A percentile compares a stretch with the other conserved stretches of the same genome.
phyloP scores from a whole-genome alignment of 2,329 filamentous ascomycete species.

The Colletotrichum coccodes region DNA sequence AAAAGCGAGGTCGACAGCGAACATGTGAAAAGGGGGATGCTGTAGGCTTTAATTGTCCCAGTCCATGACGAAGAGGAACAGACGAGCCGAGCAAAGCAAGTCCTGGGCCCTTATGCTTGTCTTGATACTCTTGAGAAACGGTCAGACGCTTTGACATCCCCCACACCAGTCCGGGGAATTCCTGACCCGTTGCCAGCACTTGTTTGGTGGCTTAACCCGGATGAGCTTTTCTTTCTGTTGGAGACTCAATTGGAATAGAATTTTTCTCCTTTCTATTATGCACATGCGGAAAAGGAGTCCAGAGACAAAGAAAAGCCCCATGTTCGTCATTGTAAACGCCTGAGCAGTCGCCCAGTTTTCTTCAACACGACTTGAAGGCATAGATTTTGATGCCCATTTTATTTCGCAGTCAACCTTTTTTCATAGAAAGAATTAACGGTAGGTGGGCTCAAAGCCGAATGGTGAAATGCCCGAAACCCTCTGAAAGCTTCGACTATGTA shows the following conservation, averaged over 20 bases:
- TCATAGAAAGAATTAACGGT: neutral
- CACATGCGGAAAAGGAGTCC: neutral
- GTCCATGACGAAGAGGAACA: too few relatives aligned
- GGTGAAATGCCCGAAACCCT: neutral
- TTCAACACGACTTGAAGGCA: too few relatives aligned
- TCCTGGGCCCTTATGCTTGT: neutral
- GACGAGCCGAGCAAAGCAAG: neutral
- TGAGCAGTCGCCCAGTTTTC: too few relatives aligned
- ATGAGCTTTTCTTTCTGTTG: too few relatives aligned
- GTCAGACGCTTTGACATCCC: neutral
- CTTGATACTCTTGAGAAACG: neutral
- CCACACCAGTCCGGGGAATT: neutral
- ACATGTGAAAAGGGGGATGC: neutral
- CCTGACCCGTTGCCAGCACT: neutral
- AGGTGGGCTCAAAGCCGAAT: too few relatives aligned
- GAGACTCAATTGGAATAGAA: too few relatives aligned
- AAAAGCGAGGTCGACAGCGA: neutral
- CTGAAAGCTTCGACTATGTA: neutral
- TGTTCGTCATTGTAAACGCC: too few relatives aligned
- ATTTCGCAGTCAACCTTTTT: neutral
- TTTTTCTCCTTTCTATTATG: too few relatives aligned
- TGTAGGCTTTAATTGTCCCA: neutral
- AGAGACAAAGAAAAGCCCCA: neutral
- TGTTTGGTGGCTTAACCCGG: neutral
- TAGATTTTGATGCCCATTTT: neutral